Base-by-base conservation (phyloP, 2,329 filamentous ascomycete genomes). In the Ceratocystis smalleyi region DNA sequence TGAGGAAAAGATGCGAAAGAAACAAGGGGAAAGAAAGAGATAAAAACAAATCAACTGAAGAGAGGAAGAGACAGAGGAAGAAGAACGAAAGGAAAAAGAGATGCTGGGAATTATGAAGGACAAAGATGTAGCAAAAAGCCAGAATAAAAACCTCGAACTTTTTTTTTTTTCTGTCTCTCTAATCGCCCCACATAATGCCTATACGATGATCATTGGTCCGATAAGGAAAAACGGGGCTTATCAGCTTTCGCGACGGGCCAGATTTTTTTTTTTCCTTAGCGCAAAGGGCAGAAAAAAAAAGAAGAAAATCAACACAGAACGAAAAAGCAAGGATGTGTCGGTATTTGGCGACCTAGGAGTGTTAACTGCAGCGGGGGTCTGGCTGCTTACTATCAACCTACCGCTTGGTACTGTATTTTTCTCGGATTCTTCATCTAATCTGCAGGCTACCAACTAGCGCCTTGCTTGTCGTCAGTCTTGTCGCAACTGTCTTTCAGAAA, bases 141-240 rank as follows among this genome's bases (percentile, higher is more conserved):
- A 54, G 45, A 27, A 45, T 51, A 66, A 45, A 63, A 64, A 32
- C 68, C 51, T 57, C 32, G 54, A 57, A 57, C 54, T 70, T 69
- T 71, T 67, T 68, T 67, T 68, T 67, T 65, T 62, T 57, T 43
- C 47, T 59, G 30, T 59, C 64, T 45, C 51, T 15, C 32, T 17
- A 3, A n/a, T 10, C 17, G 63, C 66, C 67, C 64, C 67, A 68
- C 64, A 64, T 30, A 40, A 62, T 57, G n/a, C n/a, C n/a, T n/a
- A n/a, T n/a, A n/a, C n/a, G n/a, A n/a, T n/a, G n/a, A n/a, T n/a
- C n/a, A n/a, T n/a, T 66, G 65, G 67, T 27, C 32, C 5, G 65
- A 65, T 67, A 65, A 63, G 59, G 17, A 24, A 43, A 22, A 27
- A 43, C 24, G 61, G 61, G 49, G 45, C 63, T 62, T 65, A 65